Evolutionary conservation across 2,329 filamentous ascomycete species (phyloP).

Genomic region (Colletotrichum zoysiae): DNA sequence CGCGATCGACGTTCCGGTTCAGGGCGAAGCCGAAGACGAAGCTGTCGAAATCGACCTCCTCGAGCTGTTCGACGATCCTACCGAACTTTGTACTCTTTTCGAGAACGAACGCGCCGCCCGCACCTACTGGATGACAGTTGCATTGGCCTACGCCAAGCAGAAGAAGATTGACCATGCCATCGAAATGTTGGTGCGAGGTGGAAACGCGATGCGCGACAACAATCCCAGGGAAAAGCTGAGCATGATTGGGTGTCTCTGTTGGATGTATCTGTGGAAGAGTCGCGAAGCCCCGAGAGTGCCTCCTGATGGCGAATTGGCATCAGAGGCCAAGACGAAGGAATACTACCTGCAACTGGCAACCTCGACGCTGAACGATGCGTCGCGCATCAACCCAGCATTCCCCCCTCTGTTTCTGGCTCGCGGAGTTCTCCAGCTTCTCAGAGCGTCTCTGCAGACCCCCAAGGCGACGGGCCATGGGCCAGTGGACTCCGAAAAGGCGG

Average conservation of each 20-base stretch:
- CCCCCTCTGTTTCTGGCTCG: conserved; percentile 91
- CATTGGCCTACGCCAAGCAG: conserved; percentile 96
- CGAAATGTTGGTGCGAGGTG: conserved; percentile 79
- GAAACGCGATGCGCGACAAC: conserved; percentile 76
- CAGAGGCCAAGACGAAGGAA: conserved; percentile 91
- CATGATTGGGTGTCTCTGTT: conserved; percentile 86
- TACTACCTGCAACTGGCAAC: conserved; percentile 93
- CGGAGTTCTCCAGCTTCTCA: conserved; percentile 88
- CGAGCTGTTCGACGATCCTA: conserved; percentile 91
- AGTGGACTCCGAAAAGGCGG: conserved; percentile 79
- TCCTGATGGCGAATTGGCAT: conserved; percentile 72
- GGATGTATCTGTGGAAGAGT: conserved; percentile 92
- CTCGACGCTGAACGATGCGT: conserved; percentile 92
- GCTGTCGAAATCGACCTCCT: conserved; percentile 93
- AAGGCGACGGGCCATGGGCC: conserved; percentile 74
- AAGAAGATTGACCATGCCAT: conserved; percentile 89
- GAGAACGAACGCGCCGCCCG: conserved; percentile 94
- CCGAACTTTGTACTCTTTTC: conserved; percentile 92
- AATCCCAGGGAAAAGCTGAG: conserved; percentile 86
- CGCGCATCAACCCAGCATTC: conserved; percentile 91
- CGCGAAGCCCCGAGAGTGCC: conserved; percentile 77
- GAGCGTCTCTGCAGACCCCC: conserved; percentile 85
- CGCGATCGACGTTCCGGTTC: conserved; percentile 75
- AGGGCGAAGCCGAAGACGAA: conserved; percentile 75
- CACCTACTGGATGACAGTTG: conserved; percentile 98